Evolutionary conservation across 805 yeast genomes (phyloP), one percentile per base, ranked within the genome.

Genomic region (Pichia insulana): DNA sequence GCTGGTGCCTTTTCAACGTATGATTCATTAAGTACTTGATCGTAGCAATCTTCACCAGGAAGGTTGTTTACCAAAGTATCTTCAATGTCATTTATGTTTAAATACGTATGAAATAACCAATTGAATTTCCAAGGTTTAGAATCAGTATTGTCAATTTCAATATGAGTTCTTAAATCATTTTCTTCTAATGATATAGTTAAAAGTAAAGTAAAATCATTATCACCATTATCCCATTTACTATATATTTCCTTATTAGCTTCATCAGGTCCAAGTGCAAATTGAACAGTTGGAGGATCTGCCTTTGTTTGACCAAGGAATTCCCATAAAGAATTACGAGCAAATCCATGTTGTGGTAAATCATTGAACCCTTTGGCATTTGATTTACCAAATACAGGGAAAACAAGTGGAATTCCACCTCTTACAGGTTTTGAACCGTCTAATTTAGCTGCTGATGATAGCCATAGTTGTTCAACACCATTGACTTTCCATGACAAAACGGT

Each of bases 341-440:
- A 84, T 2, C 98, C 98, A 59, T 92, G 98, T 66, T 92, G 97
- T 16, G 97, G 97, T 50, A 92, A 73, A 30, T 72, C 61, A 40
- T 68, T 70, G 32, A 88, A 76, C 3, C 84, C 83, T 43, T 67
- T 71, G 7, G 73, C 69, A 27, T 70, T 68, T 12, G 70, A 67
- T 50, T 79, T 88, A 46, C 98, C 97, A 55, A 84, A 84, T 2
- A 82, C 85, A 2, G 98, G 98, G 72, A 92, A 92, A 8, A 90
- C 97, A 19, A 92, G 68, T 11, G 98, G 98, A 41, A 92, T 85
- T 40, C 98, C 98, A 50, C 98, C 98, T 61, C 98, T 76, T 16
- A 92, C 97, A 2, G 98, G 94, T 57, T 83, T 84, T 36, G 90
- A 66, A 10, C 97, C 97, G 57, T 92, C 97, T 47, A 90, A 65